Evolutionary conservation across 352 stramenopile genomes (phyloP).

Genomic region (Pythium insidiosum): DNA sequence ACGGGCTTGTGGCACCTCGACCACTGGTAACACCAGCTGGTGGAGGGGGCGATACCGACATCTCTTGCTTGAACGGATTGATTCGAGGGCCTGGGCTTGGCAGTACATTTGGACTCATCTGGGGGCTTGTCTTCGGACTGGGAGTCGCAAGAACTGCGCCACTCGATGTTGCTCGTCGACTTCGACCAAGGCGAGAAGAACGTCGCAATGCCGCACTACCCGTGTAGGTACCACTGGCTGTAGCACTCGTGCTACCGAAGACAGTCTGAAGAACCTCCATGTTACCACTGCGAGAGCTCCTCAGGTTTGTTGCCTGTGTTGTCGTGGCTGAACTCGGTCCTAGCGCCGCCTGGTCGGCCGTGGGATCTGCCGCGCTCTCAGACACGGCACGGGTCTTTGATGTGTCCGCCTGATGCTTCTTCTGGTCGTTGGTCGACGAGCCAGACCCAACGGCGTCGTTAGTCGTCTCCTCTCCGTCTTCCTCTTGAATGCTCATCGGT

Average conservation of each 20-base stretch:
- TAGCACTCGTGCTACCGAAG: slow-evolving; percentile 33
- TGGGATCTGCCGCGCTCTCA: slow-evolving; percentile 8
- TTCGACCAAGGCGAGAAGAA: slow-evolving; percentile 40
- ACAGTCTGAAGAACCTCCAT: slow-evolving; percentile 62
- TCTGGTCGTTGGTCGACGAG: slow-evolving; percentile 2
- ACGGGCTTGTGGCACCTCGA: neutral
- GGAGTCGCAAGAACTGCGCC: slow-evolving; percentile 20
- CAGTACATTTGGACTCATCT: slow-evolving; percentile 59
- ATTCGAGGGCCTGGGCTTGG: slow-evolving; percentile 52
- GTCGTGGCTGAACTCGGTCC: too few species aligned
- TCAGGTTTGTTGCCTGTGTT: slow-evolving; percentile 18
- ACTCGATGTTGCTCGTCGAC: slow-evolving; percentile 46
- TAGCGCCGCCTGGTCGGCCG: slow-evolving; percentile 11
- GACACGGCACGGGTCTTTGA: slow-evolving; percentile 10
- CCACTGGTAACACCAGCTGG: slow-evolving; percentile 10
- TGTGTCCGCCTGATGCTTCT: slow-evolving; percentile 26
- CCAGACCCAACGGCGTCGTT: neutral
- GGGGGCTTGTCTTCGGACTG: slow-evolving; percentile 53
- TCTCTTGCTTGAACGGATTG: slow-evolving; percentile 67
- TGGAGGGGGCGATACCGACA: slow-evolving; percentile 30
- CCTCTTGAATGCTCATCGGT: slow-evolving; percentile 48
- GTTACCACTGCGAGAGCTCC: slow-evolving; percentile 46
- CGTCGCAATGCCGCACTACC: slow-evolving; percentile 34
- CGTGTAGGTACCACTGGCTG: neutral
- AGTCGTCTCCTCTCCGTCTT: slow-evolving; percentile 29